Base-by-base conservation (phyloP, 2,329 filamentous ascomycete genomes). In the Cyphellophora attinorum region DNA sequence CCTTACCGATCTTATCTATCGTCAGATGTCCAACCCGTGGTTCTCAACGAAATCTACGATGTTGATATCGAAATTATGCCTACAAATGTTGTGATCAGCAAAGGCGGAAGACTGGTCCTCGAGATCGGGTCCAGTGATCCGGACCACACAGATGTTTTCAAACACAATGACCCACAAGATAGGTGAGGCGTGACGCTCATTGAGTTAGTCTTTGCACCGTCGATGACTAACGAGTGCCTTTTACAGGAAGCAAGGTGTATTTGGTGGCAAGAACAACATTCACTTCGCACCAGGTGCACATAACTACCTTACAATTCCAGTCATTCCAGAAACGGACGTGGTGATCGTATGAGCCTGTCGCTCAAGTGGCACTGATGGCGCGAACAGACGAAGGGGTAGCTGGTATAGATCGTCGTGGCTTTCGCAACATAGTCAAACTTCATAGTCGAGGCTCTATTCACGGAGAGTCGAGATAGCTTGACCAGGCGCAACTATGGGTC, bases 1-100 rank as follows among this genome's bases (percentile, higher is more conserved):
- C 67, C 68, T 1, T 59, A 65, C 41, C 60, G 68, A 12, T 61
- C 71, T 32, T 72, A 72, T 46, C 60, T 60, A 39, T 64, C 60
- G 29, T 66, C 58, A 0, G 67, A 70, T 39, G 56, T 59, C 3
- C 54, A 51, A 12, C 62, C 65, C 5, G 66, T 72, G 4, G 57
- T 65, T 18, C 60, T 61, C 0, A 65, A 65, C 3, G 65, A 69
- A 31, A 57, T 71, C 0, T 70, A 72, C 39, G 52, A 58, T 0
- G 62, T 70, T 3, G 68, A 72, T 41, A 58, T 72, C 14, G 56
- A 58, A 41, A 42, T 59, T 21, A 58, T 55, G 56, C 56, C 55
- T 6, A 58, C 54, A 1, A 58, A 59, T 31, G 54, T 59, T 2
- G 52, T 59, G 3, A 47, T 59, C 5, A 51, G 57, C 35, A 45